Base-by-base conservation (phyloP, 2,329 filamentous ascomycete species). In the Apiospora phragmitis region DNA sequence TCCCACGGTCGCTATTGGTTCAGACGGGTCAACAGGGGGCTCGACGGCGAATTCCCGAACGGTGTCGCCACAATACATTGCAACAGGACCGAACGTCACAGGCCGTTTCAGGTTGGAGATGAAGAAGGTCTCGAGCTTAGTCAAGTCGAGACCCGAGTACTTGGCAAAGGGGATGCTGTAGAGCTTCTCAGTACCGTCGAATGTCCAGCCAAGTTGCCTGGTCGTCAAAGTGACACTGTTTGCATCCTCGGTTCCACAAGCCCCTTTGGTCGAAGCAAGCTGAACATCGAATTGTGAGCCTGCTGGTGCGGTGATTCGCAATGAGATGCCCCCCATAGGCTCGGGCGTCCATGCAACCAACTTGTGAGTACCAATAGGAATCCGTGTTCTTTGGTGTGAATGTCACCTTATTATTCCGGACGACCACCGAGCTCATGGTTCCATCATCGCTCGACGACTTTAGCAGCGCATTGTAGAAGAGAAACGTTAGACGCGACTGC, bases 401-500 rank as follows among this genome's bases (percentile, higher is more conserved):
- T 21, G 86, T 87, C 1, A 89, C 80, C 67, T 82, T 84, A 79
- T 84, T 77, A 76, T 87, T 84, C 71, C 83, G 83, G 47, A 83
- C 81, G n/a, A 89, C 81, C 24, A 89, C 79, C 1, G 86, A 88
- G 26, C 83, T 82, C 86, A 90, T 89, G 7, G 85, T 86, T 3
- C 80, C 85, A 76, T 90, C 88, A 72, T 89, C 86, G 43, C 87
- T 88, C 9, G 85, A 85, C 6, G 88, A 82, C 72, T 86, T 80
- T 3, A 86, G 80, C 79, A 90, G 80, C 47, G 88, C 83, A 75
- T 91, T 91, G 81, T 90, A 90, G 75, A 82, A 87, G 18, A 90
- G 79, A 78, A 90, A 90, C 0, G 86, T 89, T 67, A 90, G 79
- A 42, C 88, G 87, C 8, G 88, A 90, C 76, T 90, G 88, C 9